phyloP scores from a whole-genome alignment of 2,329 filamentous ascomycete genomes.

The Paecilomyces formosus region DNA sequence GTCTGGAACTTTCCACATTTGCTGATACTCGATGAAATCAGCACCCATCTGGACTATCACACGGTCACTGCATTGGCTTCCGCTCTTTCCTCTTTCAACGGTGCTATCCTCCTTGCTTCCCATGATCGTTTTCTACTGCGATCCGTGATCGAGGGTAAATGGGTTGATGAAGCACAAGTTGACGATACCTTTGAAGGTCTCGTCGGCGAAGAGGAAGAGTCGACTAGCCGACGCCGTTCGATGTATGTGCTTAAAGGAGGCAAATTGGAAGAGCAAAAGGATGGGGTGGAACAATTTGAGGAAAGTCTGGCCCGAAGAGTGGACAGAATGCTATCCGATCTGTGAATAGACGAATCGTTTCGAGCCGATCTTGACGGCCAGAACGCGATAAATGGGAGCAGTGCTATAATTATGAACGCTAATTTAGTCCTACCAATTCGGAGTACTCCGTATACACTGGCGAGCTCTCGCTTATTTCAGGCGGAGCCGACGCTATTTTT shows the following conservation, averaged over 20 bases:
- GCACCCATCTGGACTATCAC: constrained; percentile 77
- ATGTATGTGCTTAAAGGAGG: constrained; percentile 57
- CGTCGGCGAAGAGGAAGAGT: constrained; percentile 40
- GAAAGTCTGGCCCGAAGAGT: constrained; percentile 54
- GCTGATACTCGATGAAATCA: constrained; percentile 72
- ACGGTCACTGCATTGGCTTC: constrained; percentile 65
- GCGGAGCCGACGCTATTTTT: neutral
- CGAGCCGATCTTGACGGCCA: no score
- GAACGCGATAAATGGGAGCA: no score
- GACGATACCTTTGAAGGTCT: constrained; percentile 41
- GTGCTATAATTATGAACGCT: neutral
- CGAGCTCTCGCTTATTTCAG: neutral
- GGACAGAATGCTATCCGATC: constrained; percentile 30
- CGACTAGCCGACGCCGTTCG: constrained; percentile 39
- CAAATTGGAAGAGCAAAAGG: constrained; percentile 47
- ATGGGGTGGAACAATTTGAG: constrained; percentile 61
- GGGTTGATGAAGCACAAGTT: constrained; percentile 29
- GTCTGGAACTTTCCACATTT: constrained; percentile 63
- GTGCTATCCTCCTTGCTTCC: constrained; percentile 68
- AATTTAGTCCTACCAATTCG: no score
- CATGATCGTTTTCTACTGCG: constrained; percentile 79
- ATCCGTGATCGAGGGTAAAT: constrained; percentile 60
- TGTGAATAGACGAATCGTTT: no score
- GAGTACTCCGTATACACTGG: no score
- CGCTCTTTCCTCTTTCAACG: constrained; percentile 61